A percentile compares a stretch with the other conserved stretches of the same genome.
These are phyloP conservation scores for Ogataea glucozyma DNA, from an alignment of 805 yeast species.

Conservation along the genomic window DNA sequence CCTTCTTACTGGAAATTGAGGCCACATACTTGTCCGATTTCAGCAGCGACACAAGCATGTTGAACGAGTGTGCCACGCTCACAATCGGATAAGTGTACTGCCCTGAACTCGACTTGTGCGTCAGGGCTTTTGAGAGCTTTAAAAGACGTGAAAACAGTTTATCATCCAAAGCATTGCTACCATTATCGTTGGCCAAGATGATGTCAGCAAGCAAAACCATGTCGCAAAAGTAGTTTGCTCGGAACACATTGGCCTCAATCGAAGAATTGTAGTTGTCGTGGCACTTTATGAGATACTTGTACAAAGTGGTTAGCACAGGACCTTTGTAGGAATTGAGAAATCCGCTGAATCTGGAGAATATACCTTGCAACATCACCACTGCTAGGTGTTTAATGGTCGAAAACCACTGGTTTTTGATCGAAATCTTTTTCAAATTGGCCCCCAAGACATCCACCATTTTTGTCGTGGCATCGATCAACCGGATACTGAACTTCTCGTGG, in stretches of 20 bases:
- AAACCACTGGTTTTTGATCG: conserved; percentile 36
- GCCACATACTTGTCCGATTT: conserved; percentile 35
- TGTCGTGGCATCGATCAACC: conserved; percentile 32
- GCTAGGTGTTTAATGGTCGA: conserved; percentile 34
- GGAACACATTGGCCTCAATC: conserved; percentile 33
- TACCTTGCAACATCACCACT: conserved; percentile 29
- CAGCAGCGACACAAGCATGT: conserved; percentile 30
- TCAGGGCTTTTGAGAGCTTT: conserved; percentile 30
- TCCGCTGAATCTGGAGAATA: conserved; percentile 36
- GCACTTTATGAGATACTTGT: conserved; percentile 36
- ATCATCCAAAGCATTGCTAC: conserved; percentile 31
- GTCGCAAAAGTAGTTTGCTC: conserved; percentile 36
- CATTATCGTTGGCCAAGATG: conserved; percentile 31
- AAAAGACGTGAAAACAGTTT: conserved; percentile 33
- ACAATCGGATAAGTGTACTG: conserved; percentile 33
- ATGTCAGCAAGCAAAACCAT: conserved; percentile 32
- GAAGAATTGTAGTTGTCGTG: conserved; percentile 36
- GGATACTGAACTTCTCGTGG: conserved; percentile 35
- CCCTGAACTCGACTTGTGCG: conserved; percentile 22
- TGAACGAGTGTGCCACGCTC: conserved; percentile 32
- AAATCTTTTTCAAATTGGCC: conserved; percentile 29
- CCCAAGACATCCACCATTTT: conserved; percentile 25
- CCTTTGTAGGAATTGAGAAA: conserved; percentile 35
- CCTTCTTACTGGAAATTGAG: conserved; percentile 28
- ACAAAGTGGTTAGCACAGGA: conserved; percentile 29